phyloP scores from a whole-genome alignment of 1,284 basidiomycete species.

The Cerrena zonata region DNA sequence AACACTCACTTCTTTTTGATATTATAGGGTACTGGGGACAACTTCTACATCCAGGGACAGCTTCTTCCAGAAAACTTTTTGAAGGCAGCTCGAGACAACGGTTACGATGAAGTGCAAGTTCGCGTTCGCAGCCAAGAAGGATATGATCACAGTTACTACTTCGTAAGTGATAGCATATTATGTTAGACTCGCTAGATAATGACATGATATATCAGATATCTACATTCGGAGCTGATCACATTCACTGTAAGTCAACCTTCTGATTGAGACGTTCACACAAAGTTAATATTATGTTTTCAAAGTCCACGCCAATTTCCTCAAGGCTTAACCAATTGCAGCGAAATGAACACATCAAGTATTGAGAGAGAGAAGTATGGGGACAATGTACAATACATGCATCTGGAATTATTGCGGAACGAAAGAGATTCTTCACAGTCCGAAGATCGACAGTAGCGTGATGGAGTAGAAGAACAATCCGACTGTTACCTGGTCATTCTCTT shows the following conservation, averaged over 20 bases:
- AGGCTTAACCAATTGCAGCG: constrained; percentile 38
- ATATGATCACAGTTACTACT: constrained; percentile 92
- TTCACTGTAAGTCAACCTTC: constrained; percentile 29
- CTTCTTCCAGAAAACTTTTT: constrained; percentile 86
- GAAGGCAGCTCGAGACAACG: constrained; percentile 67
- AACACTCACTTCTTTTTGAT: too few relatives aligned
- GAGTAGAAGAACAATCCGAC: too few relatives aligned
- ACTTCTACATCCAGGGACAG: constrained; percentile 82
- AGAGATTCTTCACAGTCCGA: too few relatives aligned
- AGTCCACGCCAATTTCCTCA: constrained; percentile 78
- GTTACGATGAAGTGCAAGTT: constrained; percentile 73
- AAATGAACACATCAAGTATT: too few relatives aligned
- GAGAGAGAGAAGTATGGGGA: too few relatives aligned
- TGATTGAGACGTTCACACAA: not conserved
- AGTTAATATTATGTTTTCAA: constrained; percentile 2
- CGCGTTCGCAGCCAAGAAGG: constrained; percentile 78
- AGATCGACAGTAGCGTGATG: too few relatives aligned
- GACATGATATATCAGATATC: constrained; percentile 48
- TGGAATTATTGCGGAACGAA: too few relatives aligned
- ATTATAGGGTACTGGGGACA: constrained; percentile 73
- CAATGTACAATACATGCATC: too few relatives aligned
- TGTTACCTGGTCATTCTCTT: constrained; percentile 46
- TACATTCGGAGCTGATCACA: constrained; percentile 54
- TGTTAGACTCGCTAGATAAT: not conserved
- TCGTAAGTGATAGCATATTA: constrained; percentile 75